Conservation (phyloP, 148 eudicot species). For the Dysphania ambrosioides region DNA sequence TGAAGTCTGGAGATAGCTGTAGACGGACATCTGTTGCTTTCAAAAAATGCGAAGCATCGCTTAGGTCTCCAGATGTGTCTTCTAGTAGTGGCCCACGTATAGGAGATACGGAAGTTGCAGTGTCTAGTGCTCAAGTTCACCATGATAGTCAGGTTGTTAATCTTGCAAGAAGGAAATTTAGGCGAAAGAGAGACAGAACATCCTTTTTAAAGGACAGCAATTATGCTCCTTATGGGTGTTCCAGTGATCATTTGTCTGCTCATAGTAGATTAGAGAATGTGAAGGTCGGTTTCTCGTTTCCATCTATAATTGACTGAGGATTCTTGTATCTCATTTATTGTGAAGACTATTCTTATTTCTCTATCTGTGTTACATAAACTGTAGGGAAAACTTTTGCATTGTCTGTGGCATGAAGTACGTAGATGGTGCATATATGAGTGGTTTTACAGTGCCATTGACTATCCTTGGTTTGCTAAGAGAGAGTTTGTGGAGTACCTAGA, state of each 20-base stretch:
- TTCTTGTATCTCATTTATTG: not conserved
- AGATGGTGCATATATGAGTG: constrained; percentile 49
- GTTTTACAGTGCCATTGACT: constrained; percentile 53
- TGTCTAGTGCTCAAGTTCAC: constrained; percentile 24
- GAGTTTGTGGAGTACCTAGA: constrained; percentile 45
- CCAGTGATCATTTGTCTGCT: constrained; percentile 17
- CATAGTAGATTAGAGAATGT: constrained; percentile 17
- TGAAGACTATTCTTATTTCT: not conserved
- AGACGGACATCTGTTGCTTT: constrained; percentile 16
- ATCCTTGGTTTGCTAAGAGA: constrained; percentile 44
- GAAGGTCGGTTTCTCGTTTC: constrained; percentile 25
- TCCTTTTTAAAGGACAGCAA: constrained; percentile 19
- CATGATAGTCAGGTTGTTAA: constrained; percentile 15
- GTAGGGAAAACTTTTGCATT: constrained; percentile 32
- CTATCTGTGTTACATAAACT: constrained; percentile 9
- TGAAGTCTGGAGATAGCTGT: constrained; percentile 28
- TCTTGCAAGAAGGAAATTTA: constrained; percentile 24
- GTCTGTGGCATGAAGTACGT: constrained; percentile 32
- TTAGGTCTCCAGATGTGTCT: constrained; percentile 33
- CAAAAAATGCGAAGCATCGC: constrained; percentile 23
- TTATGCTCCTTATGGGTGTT: constrained; percentile 11
- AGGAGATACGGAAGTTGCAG: constrained; percentile 31
- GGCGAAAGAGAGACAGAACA: constrained; percentile 30
- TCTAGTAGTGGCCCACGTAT: constrained; percentile 27
- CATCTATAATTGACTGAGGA: not conserved